phyloP scores from a whole-genome alignment of 805 yeast genomes.

The Lipomyces lipofer region DNA sequence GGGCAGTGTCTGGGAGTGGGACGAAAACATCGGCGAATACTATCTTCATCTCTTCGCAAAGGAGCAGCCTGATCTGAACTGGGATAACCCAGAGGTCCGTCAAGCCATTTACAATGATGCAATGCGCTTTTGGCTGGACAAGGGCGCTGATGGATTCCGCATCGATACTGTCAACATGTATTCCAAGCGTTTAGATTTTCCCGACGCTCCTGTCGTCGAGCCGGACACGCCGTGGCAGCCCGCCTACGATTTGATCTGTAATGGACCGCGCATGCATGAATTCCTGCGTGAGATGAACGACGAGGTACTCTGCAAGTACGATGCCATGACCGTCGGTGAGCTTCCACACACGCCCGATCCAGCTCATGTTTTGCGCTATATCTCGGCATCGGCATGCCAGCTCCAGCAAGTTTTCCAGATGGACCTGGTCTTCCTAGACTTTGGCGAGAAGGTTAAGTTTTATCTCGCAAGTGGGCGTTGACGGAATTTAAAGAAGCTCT shows the following conservation, averaged over 20 bases:
- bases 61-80: conserved; percentile 61
- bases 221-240: conserved; percentile 48
- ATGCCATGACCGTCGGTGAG: conserved; percentile 61
- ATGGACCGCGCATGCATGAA: conserved; percentile 61
- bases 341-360: conserved; percentile 45
- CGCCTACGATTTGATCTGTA: conserved; percentile 39
- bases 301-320: conserved; percentile 46
- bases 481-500: conserved; percentile 13
- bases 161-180: conserved; percentile 57
- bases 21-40: conserved; percentile 55
- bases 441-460: conserved; percentile 17
- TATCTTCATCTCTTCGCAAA: conserved; percentile 56
- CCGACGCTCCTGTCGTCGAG: conserved; percentile 52
- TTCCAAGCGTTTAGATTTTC: conserved; percentile 49
- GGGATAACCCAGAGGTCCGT: conserved; percentile 52
- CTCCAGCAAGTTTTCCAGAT: conserved; percentile 45
- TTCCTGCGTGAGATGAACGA: conserved; percentile 55
- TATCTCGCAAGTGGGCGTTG: conserved; percentile 12
- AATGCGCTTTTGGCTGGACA: conserved; percentile 53
- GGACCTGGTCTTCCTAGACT: conserved; percentile 36
- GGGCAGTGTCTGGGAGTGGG: conserved; percentile 58
- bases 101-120: conserved; percentile 45
- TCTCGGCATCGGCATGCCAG: conserved; percentile 35
- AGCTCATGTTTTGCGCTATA: conserved; percentile 34
- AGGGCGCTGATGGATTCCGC: conserved; percentile 61